Evolutionary conservation across 2,329 filamentous ascomycete genomes (phyloP).

Genomic region (Aspergillus candidus): DNA sequence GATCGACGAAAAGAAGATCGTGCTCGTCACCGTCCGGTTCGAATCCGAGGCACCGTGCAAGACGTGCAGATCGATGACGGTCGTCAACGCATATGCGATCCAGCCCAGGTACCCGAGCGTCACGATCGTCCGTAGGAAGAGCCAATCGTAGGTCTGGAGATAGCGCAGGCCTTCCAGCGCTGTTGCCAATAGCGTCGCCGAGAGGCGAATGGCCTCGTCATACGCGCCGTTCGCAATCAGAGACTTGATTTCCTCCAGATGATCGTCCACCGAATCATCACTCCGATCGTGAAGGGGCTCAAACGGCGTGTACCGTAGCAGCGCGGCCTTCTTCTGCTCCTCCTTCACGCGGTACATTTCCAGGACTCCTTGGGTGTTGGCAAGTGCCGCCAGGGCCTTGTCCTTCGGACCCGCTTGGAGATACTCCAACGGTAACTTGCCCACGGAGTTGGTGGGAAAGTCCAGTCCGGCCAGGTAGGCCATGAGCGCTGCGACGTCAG

Average conservation of each 20-base stretch:
- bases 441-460: constrained; percentile 94
- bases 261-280: constrained; percentile 55
- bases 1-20: constrained; percentile 65
- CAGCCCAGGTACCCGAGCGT: constrained; percentile 89
- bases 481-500: constrained; percentile 93
- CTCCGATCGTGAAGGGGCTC: constrained; percentile 59
- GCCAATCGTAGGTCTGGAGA: constrained; percentile 96
- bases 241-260: constrained; percentile 60
- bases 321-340: constrained; percentile 66
- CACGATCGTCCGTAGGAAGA: constrained; percentile 84
- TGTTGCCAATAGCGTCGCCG: constrained; percentile 67
- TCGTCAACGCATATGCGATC: constrained; percentile 88
- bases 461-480: constrained; percentile 80
- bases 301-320: constrained; percentile 74
- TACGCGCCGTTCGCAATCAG: constrained; percentile 62
- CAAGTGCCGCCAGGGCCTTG: constrained; percentile 77
- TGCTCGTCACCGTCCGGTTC: constrained; percentile 55
- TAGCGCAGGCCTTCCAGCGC: constrained; percentile 82
- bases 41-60: constrained; percentile 63
- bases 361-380: constrained; percentile 78
- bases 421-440: constrained; percentile 80
- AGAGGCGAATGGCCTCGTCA: constrained; percentile 73
- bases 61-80: constrained; percentile 82
- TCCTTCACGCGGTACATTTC: constrained; percentile 98
- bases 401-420: constrained; percentile 64